A percentile compares a stretch with the other conserved stretches of the same genome.
These are phyloP conservation scores for Yamadazyma buinensis DNA, from an alignment of 1,139 yeast genomes.

Conservation along the genomic window DNA sequence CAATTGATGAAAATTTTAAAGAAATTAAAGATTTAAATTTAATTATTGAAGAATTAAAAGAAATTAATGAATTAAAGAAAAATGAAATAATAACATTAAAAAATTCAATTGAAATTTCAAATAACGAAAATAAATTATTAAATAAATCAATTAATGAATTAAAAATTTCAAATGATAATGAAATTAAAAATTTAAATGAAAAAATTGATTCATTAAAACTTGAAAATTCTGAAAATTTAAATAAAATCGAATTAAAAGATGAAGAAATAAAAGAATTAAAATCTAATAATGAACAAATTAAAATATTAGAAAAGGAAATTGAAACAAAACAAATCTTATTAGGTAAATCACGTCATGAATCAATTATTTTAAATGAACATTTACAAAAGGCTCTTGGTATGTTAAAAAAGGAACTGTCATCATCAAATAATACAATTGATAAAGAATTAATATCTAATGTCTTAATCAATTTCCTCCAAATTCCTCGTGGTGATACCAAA, in stretches of 20 bases:
- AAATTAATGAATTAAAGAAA: constrained; percentile 24
- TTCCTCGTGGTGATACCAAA: constrained; percentile 92
- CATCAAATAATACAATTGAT: constrained; percentile 70
- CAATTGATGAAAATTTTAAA: constrained; percentile 45
- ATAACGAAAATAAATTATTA: not conserved
- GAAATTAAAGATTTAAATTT: constrained; percentile 38
- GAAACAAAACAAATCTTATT: constrained; percentile 76
- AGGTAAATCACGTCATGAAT: constrained; percentile 92
- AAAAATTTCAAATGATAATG: constrained; percentile 11
- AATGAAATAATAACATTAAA: constrained; percentile 10
- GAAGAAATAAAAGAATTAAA: not conserved
- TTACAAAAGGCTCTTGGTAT: constrained; percentile 80
- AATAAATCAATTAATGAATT: constrained; percentile 17
- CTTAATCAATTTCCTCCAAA: constrained; percentile 74
- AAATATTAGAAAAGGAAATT: constrained; percentile 22
- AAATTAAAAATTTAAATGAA: constrained; percentile 15
- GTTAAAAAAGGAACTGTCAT: constrained; percentile 68
- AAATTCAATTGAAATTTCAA: constrained; percentile 9
- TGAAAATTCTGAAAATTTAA: constrained; percentile 10
- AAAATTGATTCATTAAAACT: constrained; percentile 12
- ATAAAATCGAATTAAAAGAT: constrained; percentile 5
- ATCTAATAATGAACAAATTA: constrained; percentile 9
- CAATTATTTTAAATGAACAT: constrained; percentile 92
- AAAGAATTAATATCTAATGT: constrained; percentile 85
- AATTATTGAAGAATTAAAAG: constrained; percentile 46